Evolutionary conservation across 192 early-diverging fungal genomes (phyloP), one percentile per base, ranked within the genome.

Genomic region (Rhizoclosmatium globosum): DNA sequence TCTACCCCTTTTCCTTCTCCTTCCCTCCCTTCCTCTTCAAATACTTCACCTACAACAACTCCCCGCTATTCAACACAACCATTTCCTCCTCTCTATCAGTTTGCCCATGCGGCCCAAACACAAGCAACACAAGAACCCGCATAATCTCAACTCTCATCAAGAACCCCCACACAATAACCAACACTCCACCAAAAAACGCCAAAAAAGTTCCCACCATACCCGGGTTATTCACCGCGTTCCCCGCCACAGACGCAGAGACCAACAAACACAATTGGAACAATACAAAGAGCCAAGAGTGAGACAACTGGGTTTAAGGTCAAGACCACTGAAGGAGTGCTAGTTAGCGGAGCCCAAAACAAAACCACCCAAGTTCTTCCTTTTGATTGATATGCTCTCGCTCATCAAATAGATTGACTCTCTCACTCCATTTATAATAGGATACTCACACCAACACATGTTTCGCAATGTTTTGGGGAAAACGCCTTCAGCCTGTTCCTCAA

Each of bases 401-500:
- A 31, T 31, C 31, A 31, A 31, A 31, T 31, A 31, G 31, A 31
- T 31, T 31, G 31, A 31, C 31, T 31, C 31, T 31, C 31, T 31
- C 31, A 31, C 31, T 31, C 31, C 31, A 31, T 31, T 31, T 31
- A 31, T 0, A 38, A 23, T 7, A 46, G 19, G 1, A 64, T 17
- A 77, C 76, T 71, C 57, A 77, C 76, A 59, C 41, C 60, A 70
- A 71, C 82, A 84, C 84, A 91, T 87, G 67, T 88, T 89, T 60
- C 87, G 74, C 89, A 91, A 86, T 46, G 86, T 81, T 59, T 88
- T 88, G 17, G 87, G 87, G 78, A 86, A 91, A 0, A 85, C 86
- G n/a, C 83, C 83, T 23, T 85, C 87, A 53, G 87, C 85, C 62
- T 86, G 78, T 69, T 91, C 88, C 79, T 91, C 87, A 44, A 91